phyloP scores from a whole-genome alignment of 2,329 filamentous ascomycete species.

The Chalaropsis thielavioides region DNA sequence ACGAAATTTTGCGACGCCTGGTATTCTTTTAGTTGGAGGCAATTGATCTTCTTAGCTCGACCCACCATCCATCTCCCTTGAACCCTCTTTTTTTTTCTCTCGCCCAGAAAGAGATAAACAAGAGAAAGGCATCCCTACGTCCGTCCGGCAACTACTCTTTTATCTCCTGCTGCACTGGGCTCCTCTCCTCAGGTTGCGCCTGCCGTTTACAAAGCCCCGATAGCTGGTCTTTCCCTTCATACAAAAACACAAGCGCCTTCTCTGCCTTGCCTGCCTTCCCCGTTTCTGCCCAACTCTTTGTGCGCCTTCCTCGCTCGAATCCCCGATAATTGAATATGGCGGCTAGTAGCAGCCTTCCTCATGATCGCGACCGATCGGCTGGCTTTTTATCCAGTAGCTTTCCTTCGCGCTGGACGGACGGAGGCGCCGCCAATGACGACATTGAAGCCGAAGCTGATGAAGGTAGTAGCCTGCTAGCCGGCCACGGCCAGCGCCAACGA shows the following conservation, averaged over 20 bases:
- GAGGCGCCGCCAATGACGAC: background rate
- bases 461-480: constrained; percentile 5
- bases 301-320: background rate
- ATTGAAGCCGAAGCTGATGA: constrained; percentile 11
- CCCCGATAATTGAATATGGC: constrained; percentile 8
- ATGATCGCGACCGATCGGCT: constrained; percentile 8
- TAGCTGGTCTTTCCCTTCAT: background rate
- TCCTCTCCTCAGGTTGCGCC: background rate
- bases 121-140: background rate
- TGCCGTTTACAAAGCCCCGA: background rate
- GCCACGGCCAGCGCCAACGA: constrained; percentile 9
- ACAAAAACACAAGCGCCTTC: background rate
- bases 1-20: background rate
- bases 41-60: background rate
- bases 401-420: constrained; percentile 14
- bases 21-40: background rate
- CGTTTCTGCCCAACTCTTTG: background rate
- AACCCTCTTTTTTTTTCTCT: background rate
- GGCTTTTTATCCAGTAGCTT: constrained; percentile 16
- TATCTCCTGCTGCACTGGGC: background rate
- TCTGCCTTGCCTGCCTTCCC: too few relatives aligned
- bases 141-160: background rate
- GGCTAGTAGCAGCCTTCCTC: constrained; percentile 10
- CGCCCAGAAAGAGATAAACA: background rate
- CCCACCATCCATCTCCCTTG: background rate